These are phyloP conservation scores for Termitomyces sp. DNA, from an alignment of 1,284 basidiomycete species.

Conservation along the genomic window DNA sequence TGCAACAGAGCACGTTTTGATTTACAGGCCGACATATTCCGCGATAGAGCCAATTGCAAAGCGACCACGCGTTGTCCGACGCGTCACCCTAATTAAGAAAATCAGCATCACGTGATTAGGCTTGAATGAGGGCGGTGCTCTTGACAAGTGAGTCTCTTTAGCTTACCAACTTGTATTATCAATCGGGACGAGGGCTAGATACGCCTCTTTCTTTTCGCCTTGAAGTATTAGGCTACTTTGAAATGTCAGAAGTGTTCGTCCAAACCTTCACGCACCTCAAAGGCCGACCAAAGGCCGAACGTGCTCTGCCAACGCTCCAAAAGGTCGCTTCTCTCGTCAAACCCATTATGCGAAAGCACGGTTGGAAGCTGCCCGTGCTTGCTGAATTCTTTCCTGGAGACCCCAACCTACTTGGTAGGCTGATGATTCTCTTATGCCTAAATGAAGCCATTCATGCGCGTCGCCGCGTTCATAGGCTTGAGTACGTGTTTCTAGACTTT, in stretches of 20 bases:
- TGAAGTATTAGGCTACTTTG: too few species aligned
- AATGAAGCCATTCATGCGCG: neutral
- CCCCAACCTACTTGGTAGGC: slow-evolving; percentile 67
- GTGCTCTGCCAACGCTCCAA: slow-evolving; percentile 63
- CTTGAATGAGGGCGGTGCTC: too few species aligned
- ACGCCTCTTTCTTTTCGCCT: neutral
- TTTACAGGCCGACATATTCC: too few species aligned
- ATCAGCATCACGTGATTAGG: too few species aligned
- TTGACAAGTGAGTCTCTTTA: neutral
- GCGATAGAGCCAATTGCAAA: too few species aligned
- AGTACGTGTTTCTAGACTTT: slow-evolving; percentile 26
- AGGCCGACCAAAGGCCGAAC: slow-evolving; percentile 53
- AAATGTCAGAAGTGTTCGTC: slow-evolving; percentile 46
- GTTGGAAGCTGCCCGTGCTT: slow-evolving; percentile 77
- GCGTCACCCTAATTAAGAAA: too few species aligned
- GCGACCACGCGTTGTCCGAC: too few species aligned
- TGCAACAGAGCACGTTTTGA: neutral
- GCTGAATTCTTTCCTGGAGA: slow-evolving; percentile 83
- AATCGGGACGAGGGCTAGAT: neutral
- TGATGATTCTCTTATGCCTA: neutral
- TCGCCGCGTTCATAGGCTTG: slow-evolving; percentile 27
- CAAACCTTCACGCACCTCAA: slow-evolving; percentile 66
- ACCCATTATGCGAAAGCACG: slow-evolving; percentile 82
- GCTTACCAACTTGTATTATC: neutral
- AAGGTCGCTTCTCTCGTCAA: slow-evolving; percentile 78